Base-by-base conservation (phyloP, 2,329 filamentous ascomycete species). In the Pleomassaria siparia region DNA sequence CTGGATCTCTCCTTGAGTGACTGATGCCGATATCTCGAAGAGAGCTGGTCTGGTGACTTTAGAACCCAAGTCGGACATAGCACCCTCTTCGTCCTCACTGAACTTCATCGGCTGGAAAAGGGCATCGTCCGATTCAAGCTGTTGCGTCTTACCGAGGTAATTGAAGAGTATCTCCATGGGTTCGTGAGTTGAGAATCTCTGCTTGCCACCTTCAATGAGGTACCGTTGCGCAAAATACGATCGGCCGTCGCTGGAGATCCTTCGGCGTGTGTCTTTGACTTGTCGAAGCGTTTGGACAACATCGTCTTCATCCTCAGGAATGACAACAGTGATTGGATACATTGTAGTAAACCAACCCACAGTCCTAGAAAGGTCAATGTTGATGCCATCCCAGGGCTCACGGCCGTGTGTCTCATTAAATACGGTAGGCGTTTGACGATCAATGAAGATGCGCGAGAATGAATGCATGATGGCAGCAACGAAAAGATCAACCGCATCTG, bases 271-370 rank as follows among this genome's bases (percentile, higher is more conserved):
- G 54, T 83, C 80, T 56, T 84, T 84, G 37, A 82, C 69, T 20
- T 75, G 68, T n/a, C 76, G 76, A 10, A 83, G 63, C 0, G 78
- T 74, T 11, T 78, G 70, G 30, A 82, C 63, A 13, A 83, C 63
- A 48, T 82, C 78, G 25, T 79, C 75, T 2, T 71, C 63, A 2
- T 70, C 65, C 2, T 76, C 72, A 1, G 75, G 57, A 8, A 72
- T 71, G 2, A 78, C 66, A 1, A 72, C 69, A 22, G 55, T 57
- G 5, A 83, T 67, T 0, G 81, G 81, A 40, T 76, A 80, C 11
- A 84, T 66, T 0, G 80, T 76, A 2, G 80, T 82, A 52, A 84
- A 83, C 80, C 80, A 84, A 2, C 81, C 82, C 0, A 84, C 80
- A 0, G 81, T 84, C 43, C 80, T 72, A 4, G 76, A 75, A 1